Conservation (phyloP, 441 rosid species). For the Erysimum cheiri region DNA sequence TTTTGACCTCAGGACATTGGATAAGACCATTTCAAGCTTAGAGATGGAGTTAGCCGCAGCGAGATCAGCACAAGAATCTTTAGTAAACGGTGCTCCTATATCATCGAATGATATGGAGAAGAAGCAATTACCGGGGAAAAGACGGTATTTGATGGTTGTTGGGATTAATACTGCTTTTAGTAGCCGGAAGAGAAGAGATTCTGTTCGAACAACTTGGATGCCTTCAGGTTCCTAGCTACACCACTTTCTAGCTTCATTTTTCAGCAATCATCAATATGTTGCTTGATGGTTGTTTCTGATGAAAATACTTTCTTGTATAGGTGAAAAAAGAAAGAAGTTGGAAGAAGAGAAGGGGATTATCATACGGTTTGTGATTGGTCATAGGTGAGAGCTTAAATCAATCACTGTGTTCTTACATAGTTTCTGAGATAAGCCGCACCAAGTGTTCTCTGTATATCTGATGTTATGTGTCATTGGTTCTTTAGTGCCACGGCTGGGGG, state of each 20-base stretch:
- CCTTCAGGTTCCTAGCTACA: constrained; percentile 46
- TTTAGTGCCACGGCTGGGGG: constrained; percentile 87
- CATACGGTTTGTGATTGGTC: constrained; percentile 80
- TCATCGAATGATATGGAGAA: constrained; percentile 44
- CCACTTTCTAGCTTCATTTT: background rate
- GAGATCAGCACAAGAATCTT: constrained; percentile 53
- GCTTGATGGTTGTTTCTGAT: constrained; percentile 22
- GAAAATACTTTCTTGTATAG: constrained; percentile 8
- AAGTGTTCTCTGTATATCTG: constrained; percentile 20
- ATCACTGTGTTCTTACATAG: background rate
- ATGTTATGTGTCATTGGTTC: constrained; percentile 17
- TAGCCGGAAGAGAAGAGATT: constrained; percentile 46
- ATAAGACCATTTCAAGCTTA: constrained; percentile 53
- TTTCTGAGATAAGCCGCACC: background rate
- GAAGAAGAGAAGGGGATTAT: constrained; percentile 81
- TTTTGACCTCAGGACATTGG: constrained; percentile 55
- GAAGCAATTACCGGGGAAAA: constrained; percentile 23
- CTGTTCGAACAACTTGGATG: constrained; percentile 49
- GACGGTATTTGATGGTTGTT: constrained; percentile 45
- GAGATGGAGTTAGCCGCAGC: constrained; percentile 64
- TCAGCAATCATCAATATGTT: background rate
- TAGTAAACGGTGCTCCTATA: constrained; percentile 43
- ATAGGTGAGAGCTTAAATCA: constrained; percentile 56
- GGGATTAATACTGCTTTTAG: constrained; percentile 49
- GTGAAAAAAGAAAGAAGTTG: constrained; percentile 50